phyloP scores from a whole-genome alignment of 2,329 filamentous ascomycete genomes.

The Metarhizium anisopliae region DNA sequence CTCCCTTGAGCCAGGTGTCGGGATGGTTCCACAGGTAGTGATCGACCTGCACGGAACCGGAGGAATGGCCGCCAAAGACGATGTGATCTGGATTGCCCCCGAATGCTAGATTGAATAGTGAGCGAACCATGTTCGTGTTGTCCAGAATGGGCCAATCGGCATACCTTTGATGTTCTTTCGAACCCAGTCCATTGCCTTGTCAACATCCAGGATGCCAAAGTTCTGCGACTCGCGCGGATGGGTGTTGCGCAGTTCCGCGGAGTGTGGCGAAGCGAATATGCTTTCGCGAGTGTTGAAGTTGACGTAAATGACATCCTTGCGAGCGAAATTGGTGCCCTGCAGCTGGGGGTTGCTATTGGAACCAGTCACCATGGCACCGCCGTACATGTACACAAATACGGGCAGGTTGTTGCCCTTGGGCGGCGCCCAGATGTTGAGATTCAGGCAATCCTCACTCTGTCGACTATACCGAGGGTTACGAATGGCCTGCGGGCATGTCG shows the following conservation, averaged over 20 bases:
- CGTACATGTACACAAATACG: constrained; percentile 34
- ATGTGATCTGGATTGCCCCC: constrained; percentile 35
- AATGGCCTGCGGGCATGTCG: neutral
- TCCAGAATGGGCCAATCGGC: neutral
- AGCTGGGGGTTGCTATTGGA: constrained; percentile 30
- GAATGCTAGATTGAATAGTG: constrained; percentile 20
- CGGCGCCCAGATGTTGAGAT: constrained; percentile 29
- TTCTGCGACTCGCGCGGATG: neutral
- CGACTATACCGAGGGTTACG: constrained; percentile 5
- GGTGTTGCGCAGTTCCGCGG: constrained; percentile 22
- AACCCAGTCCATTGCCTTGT: neutral
- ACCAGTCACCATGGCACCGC: constrained; percentile 21
- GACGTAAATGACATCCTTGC: constrained; percentile 26
- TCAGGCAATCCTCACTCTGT: constrained; percentile 32
- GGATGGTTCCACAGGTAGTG: constrained; percentile 34
- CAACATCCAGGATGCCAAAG: neutral
- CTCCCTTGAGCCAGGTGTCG: constrained; percentile 26
- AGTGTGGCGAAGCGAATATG: constrained; percentile 34
- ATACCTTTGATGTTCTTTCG: neutral
- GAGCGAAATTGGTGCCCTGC: constrained; percentile 26
- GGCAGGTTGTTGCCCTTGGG: constrained; percentile 16
- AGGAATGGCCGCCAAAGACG: constrained; percentile 33
- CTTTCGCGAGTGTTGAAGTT: constrained; percentile 32
- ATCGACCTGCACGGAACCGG: constrained; percentile 27
- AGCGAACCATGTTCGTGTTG: neutral